Evolutionary conservation across 2,329 filamentous ascomycete genomes (phyloP).

Genomic region (Cucurbitaria berberidis): DNA sequence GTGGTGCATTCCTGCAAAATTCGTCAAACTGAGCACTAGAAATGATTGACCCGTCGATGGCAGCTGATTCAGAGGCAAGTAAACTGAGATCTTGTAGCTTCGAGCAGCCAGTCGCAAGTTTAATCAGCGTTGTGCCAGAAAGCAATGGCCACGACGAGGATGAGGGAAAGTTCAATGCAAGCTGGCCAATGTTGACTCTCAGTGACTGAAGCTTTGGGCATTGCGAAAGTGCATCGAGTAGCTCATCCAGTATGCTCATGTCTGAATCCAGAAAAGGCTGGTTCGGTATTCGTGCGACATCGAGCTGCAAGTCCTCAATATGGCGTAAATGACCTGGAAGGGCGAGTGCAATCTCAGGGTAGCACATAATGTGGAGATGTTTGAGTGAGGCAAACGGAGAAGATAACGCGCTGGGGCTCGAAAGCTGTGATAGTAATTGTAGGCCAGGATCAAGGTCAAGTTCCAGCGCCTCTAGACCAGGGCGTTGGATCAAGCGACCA

Average conservation of each 20-base stretch:
- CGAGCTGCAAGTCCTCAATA: slow-evolving; percentile 37
- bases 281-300: slow-evolving; percentile 35
- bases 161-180: slow-evolving; percentile 36
- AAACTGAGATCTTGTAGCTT: slow-evolving; percentile 35
- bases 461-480: slow-evolving; percentile 33
- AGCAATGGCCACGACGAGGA: slow-evolving; percentile 23
- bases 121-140: slow-evolving; percentile 25
- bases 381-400: slow-evolving; percentile 30
- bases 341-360: slow-evolving; percentile 40
- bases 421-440: slow-evolving; percentile 28
- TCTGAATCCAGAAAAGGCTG: slow-evolving; percentile 22
- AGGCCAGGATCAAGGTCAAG: slow-evolving; percentile 41
- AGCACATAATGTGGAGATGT: slow-evolving; percentile 37
- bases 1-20: slow-evolving; percentile 34
- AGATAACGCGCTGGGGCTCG: slow-evolving; percentile 18
- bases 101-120: slow-evolving; percentile 29
- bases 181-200: slow-evolving; percentile 32
- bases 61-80: slow-evolving; percentile 31
- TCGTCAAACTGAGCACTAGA: slow-evolving; percentile 33
- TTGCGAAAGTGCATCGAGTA: slow-evolving; percentile 23
- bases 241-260: slow-evolving; percentile 25
- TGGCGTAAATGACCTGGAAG: slow-evolving; percentile 28
- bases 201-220: slow-evolving; percentile 30
- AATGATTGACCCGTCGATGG: slow-evolving; percentile 38
- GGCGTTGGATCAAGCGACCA: slow-evolving; percentile 30